These are phyloP conservation scores for Glonium stellatum DNA, from an alignment of 495 filamentous ascomycete species.

Conservation along the genomic window DNA sequence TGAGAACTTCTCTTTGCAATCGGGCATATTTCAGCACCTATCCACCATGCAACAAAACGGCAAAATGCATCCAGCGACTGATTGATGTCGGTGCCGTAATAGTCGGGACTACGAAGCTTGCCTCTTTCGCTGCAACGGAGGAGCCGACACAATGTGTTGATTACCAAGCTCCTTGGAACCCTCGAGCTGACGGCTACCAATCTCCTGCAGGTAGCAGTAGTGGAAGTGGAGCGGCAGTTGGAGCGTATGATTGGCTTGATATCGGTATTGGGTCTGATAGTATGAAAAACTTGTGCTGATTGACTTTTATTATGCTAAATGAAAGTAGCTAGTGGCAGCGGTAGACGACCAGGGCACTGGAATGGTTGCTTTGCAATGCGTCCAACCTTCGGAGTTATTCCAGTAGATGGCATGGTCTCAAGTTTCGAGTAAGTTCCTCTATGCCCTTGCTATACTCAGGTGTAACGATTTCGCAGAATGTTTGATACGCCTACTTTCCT, in stretches of 20 bases:
- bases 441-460: background rate
- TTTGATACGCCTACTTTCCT: conserved; percentile 6
- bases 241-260: conserved; percentile 7
- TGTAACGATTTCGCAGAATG: background rate
- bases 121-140: conserved; percentile 8
- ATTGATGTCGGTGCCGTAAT: background rate
- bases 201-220: conserved; percentile 11
- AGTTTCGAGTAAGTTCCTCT: conserved; percentile 2
- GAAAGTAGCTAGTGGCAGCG: conserved; percentile 10
- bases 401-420: conserved; percentile 9
- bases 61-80: background rate
- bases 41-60: background rate
- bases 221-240: conserved; percentile 5
- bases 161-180: conserved; percentile 15
- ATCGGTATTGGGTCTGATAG: conserved; percentile 12
- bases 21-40: conserved; percentile 2
- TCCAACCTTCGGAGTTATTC: conserved; percentile 14
- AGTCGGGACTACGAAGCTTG: conserved; percentile 7
- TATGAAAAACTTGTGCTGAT: background rate
- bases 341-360: conserved; percentile 18
- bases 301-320: background rate
- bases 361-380: conserved; percentile 29
- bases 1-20: conserved; percentile 5
- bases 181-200: conserved; percentile 9
- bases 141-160: conserved; percentile 28